Percentiles rank a stretch among this genome's conserved stretches.
Evolutionary conservation across 1,284 basidiomycete species (phyloP).

Genomic region (Trichosporon faecale): DNA sequence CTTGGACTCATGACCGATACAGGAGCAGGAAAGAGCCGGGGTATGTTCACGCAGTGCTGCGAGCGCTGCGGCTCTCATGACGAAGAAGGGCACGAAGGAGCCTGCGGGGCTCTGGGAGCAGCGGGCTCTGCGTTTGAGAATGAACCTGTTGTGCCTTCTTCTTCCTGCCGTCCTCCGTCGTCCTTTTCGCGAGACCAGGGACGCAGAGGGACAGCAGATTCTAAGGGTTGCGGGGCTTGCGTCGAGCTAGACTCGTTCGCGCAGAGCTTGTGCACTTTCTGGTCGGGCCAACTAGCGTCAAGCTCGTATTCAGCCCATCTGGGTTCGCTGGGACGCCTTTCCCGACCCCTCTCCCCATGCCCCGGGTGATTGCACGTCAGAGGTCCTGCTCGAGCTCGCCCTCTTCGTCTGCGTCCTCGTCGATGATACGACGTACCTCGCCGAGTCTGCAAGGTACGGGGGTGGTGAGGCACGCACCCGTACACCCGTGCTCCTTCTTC

Average conservation of each 20-base stretch:
- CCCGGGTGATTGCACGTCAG: not conserved
- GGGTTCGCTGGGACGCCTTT: not conserved
- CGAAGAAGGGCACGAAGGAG: not conserved
- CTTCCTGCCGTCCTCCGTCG: not conserved
- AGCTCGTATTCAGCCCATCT: not conserved
- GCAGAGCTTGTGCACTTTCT: slow-evolving; percentile 4
- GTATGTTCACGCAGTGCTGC: not conserved
- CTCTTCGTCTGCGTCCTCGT: not conserved
- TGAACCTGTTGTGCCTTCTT: not conserved
- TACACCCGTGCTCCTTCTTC: not conserved
- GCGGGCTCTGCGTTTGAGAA: slow-evolving; percentile 3
- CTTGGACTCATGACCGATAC: not conserved
- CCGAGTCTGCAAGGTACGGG: not conserved
- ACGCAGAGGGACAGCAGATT: slow-evolving; percentile 3
- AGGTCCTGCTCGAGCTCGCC: not conserved
- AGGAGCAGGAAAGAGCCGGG: not conserved
- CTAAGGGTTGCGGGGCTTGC: not conserved
- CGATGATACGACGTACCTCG: not conserved
- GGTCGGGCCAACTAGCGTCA: not conserved
- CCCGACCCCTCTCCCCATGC: not conserved
- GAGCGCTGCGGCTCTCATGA: not conserved
- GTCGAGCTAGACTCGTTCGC: too few relatives aligned
- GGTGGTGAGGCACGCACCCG: slow-evolving; percentile 2
- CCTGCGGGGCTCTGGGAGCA: slow-evolving; percentile 1
- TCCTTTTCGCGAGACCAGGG: not conserved